Base-by-base conservation (phyloP, 2,329 filamentous ascomycete species). In the Verticillium klebahnii region DNA sequence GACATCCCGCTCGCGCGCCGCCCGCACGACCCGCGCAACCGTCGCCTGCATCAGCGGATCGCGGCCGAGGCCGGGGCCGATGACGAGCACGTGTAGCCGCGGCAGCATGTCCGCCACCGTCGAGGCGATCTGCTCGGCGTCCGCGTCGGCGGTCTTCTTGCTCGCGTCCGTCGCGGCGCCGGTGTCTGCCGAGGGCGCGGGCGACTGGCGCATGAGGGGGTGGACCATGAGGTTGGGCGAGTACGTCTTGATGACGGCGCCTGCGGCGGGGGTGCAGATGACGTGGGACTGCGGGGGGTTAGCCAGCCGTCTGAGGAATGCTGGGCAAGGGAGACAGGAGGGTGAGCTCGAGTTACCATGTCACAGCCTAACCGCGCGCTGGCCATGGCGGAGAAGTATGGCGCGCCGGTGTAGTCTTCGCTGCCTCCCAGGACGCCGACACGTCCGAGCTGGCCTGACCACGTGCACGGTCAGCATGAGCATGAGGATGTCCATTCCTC, bases 221-320 rank as follows among this genome's bases (percentile, higher is more conserved):
- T 98, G 95, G 12, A 99, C 95, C 94, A 99, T 99, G 32, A 99
- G 83, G 74, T 98, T 97, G 2, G 95, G 95, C 23, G 93, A 97
- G 80, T 98, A 99, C 4, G 92, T 92, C 80, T 99, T 99, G 78
- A 99, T 97, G 40, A 97, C 93, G 70, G 86, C 83, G 56, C 85
- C 92, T 2, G 95, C 95, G 60, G 85, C 89, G 11, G 91, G 92
- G 63, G 96, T 96, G 81, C 95, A 99, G 72, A 99, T 96, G 65
- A 99, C 90, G 78, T 97, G 94, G 66, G 89, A 92, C 92, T 92
- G 60, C 45, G 9, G n/a, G 11, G 8, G 45, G n/a, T 52, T 25
- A 52, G 45, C 19, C 8, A 19, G n/a, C 36, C 2, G 17, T 4
- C 14, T 14, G 40, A 2, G 15, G 8, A 14, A 25, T 52, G 1